A percentile compares a stretch with the other conserved stretches of the same genome.
phyloP scores from a whole-genome alignment of 257 asterid genomes.

The Cinchona pubescens region DNA sequence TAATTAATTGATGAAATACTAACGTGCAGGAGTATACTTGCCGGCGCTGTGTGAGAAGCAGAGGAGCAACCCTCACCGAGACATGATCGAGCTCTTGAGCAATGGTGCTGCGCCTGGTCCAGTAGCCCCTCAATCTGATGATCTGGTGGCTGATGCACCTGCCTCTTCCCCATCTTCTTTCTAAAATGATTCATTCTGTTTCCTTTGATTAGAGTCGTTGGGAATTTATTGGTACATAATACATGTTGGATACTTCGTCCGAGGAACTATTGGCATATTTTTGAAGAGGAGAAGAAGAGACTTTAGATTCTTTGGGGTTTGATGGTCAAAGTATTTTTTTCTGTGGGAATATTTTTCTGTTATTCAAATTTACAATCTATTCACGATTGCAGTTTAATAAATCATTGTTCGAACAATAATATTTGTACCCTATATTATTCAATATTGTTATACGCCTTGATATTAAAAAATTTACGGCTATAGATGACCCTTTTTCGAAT shows the following conservation, averaged over 20 bases:
- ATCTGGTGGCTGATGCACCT: conserved; percentile 25
- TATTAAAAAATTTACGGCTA: neutral
- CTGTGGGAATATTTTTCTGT: neutral
- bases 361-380: neutral
- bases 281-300: neutral
- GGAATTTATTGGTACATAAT: neutral
- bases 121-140: conserved; percentile 6
- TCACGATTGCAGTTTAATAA: conserved; percentile 6
- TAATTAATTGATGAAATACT: neutral
- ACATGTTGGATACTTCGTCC: neutral
- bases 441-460: neutral
- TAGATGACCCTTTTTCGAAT: too few relatives aligned
- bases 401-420: neutral
- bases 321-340: neutral
- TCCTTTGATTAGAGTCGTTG: neutral
- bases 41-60: conserved; percentile 61
- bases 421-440: neutral
- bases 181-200: conserved; percentile 4
- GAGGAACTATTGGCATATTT: neutral
- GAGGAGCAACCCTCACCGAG: conserved; percentile 52
- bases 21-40: too few relatives aligned
- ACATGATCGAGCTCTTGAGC: conserved; percentile 60
- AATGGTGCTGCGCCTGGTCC: conserved; percentile 46
- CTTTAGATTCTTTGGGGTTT: neutral
- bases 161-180: conserved; percentile 35